Percentiles rank a stretch among this genome's conserved stretches.
Evolutionary conservation across 2,329 filamentous ascomycete species (phyloP).

Genomic region (Hansfordia pulvinata): DNA sequence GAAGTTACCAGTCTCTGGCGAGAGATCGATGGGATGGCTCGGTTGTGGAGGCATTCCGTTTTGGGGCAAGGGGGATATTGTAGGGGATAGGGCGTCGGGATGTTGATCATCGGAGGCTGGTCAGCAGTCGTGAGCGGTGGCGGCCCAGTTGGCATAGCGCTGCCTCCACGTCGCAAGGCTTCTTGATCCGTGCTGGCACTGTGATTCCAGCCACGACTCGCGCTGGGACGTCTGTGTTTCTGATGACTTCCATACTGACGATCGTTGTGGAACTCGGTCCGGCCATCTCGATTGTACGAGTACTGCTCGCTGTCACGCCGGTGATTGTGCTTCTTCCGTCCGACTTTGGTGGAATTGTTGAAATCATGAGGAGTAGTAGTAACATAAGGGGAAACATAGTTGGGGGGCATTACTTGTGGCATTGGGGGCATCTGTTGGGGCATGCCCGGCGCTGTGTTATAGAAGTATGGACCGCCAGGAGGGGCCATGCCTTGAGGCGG

Average conservation of each 20-base stretch:
- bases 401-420: conserved; percentile 44
- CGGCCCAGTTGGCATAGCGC: too few species aligned
- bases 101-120: conserved; percentile 10
- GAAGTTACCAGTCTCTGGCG: conserved; percentile 56
- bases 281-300: conserved; percentile 24
- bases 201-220: too few species aligned
- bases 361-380: conserved; percentile 14
- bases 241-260: conserved; percentile 18
- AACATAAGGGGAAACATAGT: too few species aligned
- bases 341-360: conserved; percentile 22
- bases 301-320: conserved; percentile 33
- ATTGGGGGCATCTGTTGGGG: conserved; percentile 51
- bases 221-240: conserved; percentile 26
- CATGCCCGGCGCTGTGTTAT: conserved; percentile 54
- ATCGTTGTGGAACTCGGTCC: conserved; percentile 22
- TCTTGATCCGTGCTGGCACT: too few species aligned
- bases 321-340: conserved; percentile 27
- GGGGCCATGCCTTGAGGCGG: too few species aligned
- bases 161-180: too few species aligned
- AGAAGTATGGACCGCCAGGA: too few species aligned
- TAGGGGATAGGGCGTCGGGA: conserved; percentile 14
- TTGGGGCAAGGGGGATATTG: conserved; percentile 9
- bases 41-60: conserved; percentile 10
- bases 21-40: too few species aligned
- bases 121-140: conserved; percentile 5